Evolutionary conservation across 495 filamentous ascomycete genomes (phyloP), one percentile per base, ranked within the genome.

Genomic region (Podospora comata): DNA sequence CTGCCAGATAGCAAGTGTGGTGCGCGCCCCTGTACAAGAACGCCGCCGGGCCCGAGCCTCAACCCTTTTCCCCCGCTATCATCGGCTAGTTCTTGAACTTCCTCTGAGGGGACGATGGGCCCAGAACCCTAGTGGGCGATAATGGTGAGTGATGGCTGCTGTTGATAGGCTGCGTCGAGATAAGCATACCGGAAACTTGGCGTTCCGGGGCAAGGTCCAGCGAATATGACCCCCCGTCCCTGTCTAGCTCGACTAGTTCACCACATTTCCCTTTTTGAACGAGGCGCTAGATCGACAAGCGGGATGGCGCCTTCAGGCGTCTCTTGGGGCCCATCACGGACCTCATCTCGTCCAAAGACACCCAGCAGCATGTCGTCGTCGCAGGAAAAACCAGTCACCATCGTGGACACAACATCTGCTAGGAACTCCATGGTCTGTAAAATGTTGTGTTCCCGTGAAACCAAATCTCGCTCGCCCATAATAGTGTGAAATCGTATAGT

Each of bases 231-330:
- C 61, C 61, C 61, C 27, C 18, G 30, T 63, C 61, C 59, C 16
- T 19, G 32, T 19, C 61, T 63, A 32, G 61, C 27, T 13, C 18
- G 20, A 19, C 30, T 44, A 16, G 61, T 32, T 63, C 61, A 48
- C 61, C 61, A 48, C 61, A 63, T 63, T 63, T 63, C 61, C 61
- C n/a, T 48, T 63, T 63, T 19, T 7, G 34, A 48, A 19, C 61
- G 32, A 63, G 61, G 30, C 61, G 61, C 61, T 27, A 48, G 61
- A 63, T 63, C 61, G 61, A 63, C 61, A 44, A 23, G 61, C 32
- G 61, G 61, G 61, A 48, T 63, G 28, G 27, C 27, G 59, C 20
- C 27, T 61, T 32, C 30, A 18, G 32, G 32, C 60, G 26, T 44
- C 34, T 30, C 34, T 20, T 48, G 34, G 32, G 32, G 13, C 27